Evolutionary conservation across 495 filamentous ascomycete species (phyloP).

Genomic region (Aspergillus mulundensis): DNA sequence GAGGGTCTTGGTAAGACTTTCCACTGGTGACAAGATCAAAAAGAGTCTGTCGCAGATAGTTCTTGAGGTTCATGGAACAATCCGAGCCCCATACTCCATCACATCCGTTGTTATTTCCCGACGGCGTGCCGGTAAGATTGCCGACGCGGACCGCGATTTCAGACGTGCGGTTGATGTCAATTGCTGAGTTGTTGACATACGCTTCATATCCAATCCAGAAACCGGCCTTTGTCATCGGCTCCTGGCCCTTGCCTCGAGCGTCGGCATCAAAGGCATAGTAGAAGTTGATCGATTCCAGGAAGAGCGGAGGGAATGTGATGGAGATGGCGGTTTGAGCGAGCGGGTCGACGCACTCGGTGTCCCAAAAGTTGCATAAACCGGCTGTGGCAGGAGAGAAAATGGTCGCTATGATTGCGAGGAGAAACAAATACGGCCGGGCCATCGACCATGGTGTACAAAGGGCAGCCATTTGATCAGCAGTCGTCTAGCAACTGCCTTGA

Average conservation of each 20-base stretch:
- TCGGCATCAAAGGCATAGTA: slow-evolving; percentile 41
- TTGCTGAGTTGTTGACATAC: slow-evolving; percentile 28
- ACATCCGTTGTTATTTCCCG: slow-evolving; percentile 37
- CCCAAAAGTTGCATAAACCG: slow-evolving; percentile 40
- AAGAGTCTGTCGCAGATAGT: slow-evolving; percentile 24
- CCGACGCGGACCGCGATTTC: slow-evolving; percentile 40
- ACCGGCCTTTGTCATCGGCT: slow-evolving; percentile 38
- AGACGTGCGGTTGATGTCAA: slow-evolving; percentile 38
- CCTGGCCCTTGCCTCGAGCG: slow-evolving; percentile 28
- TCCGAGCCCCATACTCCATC: slow-evolving; percentile 38
- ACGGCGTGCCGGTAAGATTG: slow-evolving; percentile 37
- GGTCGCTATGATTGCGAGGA: slow-evolving; percentile 19
- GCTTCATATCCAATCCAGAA: slow-evolving; percentile 41
- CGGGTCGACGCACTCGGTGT: slow-evolving; percentile 38
- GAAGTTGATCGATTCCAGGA: slow-evolving; percentile 33
- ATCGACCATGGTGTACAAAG: slow-evolving; percentile 10
- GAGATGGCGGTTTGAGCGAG: slow-evolving; percentile 39
- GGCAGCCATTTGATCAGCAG: slow-evolving; percentile 23
- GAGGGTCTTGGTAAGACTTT: slow-evolving; percentile 28
- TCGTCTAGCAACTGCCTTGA: slow-evolving; percentile 15
- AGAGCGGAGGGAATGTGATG: slow-evolving; percentile 37
- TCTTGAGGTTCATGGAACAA: slow-evolving; percentile 36
- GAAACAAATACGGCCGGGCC: slow-evolving; percentile 15
- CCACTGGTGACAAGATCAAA: slow-evolving; percentile 28
- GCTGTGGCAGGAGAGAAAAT: slow-evolving; percentile 23